phyloP scores from a whole-genome alignment of 768 basidiomycete species.

The Rhizopogon sp. region DNA sequence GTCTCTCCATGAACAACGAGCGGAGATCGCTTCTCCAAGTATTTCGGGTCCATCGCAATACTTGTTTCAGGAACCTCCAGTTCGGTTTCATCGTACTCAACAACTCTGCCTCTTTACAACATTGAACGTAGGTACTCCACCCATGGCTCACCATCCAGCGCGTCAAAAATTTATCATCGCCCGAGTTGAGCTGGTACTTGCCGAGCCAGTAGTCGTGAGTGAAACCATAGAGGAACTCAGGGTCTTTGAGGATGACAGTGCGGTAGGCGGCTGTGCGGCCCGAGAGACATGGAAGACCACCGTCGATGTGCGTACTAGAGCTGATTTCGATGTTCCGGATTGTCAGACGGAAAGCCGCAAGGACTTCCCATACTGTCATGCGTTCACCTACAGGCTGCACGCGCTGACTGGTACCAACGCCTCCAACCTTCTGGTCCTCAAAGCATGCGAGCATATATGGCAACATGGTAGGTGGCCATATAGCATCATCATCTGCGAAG shows the following conservation, averaged over 20 bases:
- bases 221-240: conserved; percentile 88
- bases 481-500: conserved; percentile 93
- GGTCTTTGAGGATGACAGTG: conserved; percentile 92
- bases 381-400: conserved; percentile 72
- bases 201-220: conserved; percentile 93
- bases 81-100: conserved; percentile 95
- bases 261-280: conserved; percentile 93
- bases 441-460: conserved; percentile 88
- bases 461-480: conserved; percentile 91
- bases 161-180: conserved; percentile 92
- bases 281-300: conserved; percentile 86
- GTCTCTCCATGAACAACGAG: conserved; percentile 81
- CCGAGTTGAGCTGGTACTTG: conserved; percentile 92
- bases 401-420: conserved; percentile 87
- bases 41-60: conserved; percentile 89
- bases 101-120: conserved; percentile 80
- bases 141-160: conserved; percentile 96
- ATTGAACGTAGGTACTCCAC: conserved; percentile 92
- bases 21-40: conserved; percentile 91
- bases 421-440: conserved; percentile 91
- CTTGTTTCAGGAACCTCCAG: conserved; percentile 94
- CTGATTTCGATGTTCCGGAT: conserved; percentile 94
- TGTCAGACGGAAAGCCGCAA: conserved; percentile 87
- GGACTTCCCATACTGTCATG: conserved; percentile 94
- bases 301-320: conserved; percentile 87